Evolutionary conservation across 495 filamentous ascomycete species (phyloP).

Genomic region (Penicillium turbatum): DNA sequence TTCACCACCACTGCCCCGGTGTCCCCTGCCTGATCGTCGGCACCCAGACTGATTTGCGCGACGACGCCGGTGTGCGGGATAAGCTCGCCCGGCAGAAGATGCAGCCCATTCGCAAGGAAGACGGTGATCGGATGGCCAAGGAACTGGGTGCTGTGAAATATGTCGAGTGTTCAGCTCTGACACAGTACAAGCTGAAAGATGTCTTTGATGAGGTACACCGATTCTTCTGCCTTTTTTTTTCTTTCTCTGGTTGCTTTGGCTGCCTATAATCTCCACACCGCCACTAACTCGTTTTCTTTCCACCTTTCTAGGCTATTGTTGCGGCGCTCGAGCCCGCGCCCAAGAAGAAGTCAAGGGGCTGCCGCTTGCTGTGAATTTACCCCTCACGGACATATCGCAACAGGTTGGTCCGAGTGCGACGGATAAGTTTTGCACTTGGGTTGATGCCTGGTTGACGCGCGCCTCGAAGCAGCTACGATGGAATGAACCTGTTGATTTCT

Average conservation of each 20-base stretch:
- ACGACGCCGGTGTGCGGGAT: constrained; percentile 81
- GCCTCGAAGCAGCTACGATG: constrained; percentile 27
- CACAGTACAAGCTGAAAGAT: constrained; percentile 97
- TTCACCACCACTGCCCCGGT: constrained; percentile 96
- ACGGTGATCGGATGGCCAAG: constrained; percentile 94
- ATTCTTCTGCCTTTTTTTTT: neutral
- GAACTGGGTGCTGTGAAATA: constrained; percentile 96
- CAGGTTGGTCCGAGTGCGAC: constrained; percentile 23
- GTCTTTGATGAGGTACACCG: constrained; percentile 92
- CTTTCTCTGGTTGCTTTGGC: neutral
- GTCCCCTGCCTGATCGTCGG: constrained; percentile 98
- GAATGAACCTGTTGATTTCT: constrained; percentile 29
- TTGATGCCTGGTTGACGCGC: constrained; percentile 13
- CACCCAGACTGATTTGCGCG: constrained; percentile 93
- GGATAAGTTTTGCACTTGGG: neutral
- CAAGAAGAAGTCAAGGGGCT: constrained; percentile 56
- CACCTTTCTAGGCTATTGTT: constrained; percentile 68
- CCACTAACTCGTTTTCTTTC: constrained; percentile 18
- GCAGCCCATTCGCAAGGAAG: constrained; percentile 82
- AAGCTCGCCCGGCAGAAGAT: constrained; percentile 96
- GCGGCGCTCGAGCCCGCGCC: constrained; percentile 82
- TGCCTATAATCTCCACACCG: constrained; percentile 4
- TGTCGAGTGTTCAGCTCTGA: constrained; percentile 95
- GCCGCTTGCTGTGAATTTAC: constrained; percentile 38
- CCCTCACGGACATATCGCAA: constrained; percentile 8